Evolutionary conservation across 2,329 filamentous ascomycete species (phyloP).

Genomic region (Beauveria caledonica): DNA sequence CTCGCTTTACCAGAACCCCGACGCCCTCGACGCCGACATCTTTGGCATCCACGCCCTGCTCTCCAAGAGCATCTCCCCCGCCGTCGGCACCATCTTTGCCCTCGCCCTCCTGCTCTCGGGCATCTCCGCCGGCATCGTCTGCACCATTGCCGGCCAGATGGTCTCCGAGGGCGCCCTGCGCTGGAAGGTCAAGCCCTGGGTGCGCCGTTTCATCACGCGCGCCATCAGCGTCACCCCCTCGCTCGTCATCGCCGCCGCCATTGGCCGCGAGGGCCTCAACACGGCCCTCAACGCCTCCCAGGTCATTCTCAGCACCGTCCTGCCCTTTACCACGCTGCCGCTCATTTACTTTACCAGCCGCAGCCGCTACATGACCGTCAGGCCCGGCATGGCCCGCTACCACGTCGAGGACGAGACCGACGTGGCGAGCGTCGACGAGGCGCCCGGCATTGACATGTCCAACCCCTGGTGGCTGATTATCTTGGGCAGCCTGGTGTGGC

Average conservation of each 20-base stretch:
- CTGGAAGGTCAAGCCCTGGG: slow-evolving; percentile 68
- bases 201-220: slow-evolving; percentile 68
- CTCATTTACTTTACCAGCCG: slow-evolving; percentile 79
- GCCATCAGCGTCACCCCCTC: slow-evolving; percentile 73
- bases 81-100: slow-evolving; percentile 76
- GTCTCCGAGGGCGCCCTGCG: slow-evolving; percentile 74
- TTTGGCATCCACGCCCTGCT: slow-evolving; percentile 76
- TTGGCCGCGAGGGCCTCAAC: slow-evolving; percentile 63
- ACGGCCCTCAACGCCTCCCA: slow-evolving; percentile 68
- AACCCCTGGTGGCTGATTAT: slow-evolving; percentile 59
- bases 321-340: slow-evolving; percentile 77
- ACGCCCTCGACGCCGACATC: slow-evolving; percentile 63
- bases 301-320: slow-evolving; percentile 67
- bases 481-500: slow-evolving; percentile 56
- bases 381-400: slow-evolving; percentile 33
- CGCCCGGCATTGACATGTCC: slow-evolving; percentile 48
- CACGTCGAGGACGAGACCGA: slow-evolving; percentile 20
- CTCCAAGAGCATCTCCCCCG: slow-evolving; percentile 57
- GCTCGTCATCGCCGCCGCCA: slow-evolving; percentile 74
- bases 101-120: slow-evolving; percentile 73
- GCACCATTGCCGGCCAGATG: slow-evolving; percentile 86
- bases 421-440: slow-evolving; percentile 1
- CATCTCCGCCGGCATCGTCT: slow-evolving; percentile 75
- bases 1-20: slow-evolving; percentile 55
- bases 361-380: slow-evolving; percentile 70